A percentile compares a stretch with the other conserved stretches of the same genome.
These are phyloP conservation scores for Dictyostelium capitatum DNA, from an alignment of 78 protist genomes.

Conservation along the genomic window DNA sequence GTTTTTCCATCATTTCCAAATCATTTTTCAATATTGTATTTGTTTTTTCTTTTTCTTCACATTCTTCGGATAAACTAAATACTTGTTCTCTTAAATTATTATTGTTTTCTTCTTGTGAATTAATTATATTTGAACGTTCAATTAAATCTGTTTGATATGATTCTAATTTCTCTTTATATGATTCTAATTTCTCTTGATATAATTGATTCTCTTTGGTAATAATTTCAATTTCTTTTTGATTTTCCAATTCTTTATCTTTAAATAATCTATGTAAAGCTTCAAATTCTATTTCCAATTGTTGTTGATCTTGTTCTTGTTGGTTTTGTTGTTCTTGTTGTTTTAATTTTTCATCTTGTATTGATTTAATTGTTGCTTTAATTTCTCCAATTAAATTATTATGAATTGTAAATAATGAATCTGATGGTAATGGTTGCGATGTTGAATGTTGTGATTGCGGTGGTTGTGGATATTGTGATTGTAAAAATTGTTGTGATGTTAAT, in stretches of 20 bases:
- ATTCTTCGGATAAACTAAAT: not conserved
- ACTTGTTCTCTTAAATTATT: not conserved
- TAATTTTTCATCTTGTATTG: not conserved
- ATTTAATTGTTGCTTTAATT: not conserved
- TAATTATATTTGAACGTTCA: not conserved
- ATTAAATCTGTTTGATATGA: conserved; percentile 8
- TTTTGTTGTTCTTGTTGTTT: not conserved
- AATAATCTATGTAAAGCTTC: too few species aligned
- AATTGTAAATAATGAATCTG: not conserved
- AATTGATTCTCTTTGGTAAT: not conserved
- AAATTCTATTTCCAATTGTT: not conserved
- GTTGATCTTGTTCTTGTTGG: not conserved
- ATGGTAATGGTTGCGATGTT: not conserved
- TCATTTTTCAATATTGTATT: conserved; percentile 3
- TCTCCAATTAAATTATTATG: not conserved
- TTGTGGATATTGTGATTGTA: conserved; percentile 1
- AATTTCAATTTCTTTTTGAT: not conserved
- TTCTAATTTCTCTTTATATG: not conserved
- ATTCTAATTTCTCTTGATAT: not conserved
- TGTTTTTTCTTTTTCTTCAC: not conserved
- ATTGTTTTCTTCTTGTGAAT: not conserved
- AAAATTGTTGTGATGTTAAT: not conserved
- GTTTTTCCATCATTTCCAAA: not conserved
- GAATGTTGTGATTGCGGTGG: not conserved
- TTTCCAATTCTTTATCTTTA: not conserved